Percentiles rank a stretch among this genome's conserved stretches.
Conservation (phyloP, 805 yeast species). For the Zygosaccharomyces siamensis region DNA sequence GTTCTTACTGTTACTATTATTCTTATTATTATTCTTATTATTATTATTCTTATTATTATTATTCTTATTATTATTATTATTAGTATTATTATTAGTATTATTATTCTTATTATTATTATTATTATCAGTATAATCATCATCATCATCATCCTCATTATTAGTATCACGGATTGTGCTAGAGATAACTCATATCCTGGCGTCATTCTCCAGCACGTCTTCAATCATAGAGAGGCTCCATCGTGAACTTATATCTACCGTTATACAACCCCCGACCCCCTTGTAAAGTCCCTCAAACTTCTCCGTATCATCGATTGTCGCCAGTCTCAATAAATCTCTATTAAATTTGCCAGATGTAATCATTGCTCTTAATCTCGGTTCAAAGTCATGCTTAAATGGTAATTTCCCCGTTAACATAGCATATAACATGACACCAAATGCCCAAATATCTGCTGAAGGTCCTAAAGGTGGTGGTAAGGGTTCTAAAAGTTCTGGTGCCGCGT, state of each 20-base stretch:
- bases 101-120: no score
- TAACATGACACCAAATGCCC: slow-evolving; percentile 84
- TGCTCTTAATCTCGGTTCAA: slow-evolving; percentile 71
- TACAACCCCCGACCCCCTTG: slow-evolving; percentile 47
- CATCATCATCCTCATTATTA: no score
- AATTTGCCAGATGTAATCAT: slow-evolving; percentile 65
- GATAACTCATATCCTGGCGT: not conserved
- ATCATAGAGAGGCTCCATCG: slow-evolving; percentile 48
- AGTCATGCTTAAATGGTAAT: slow-evolving; percentile 79
- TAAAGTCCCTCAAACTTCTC: slow-evolving; percentile 20
- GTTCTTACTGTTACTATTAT: no score
- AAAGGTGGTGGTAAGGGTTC: slow-evolving; percentile 54
- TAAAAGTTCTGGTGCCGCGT: slow-evolving; percentile 84
- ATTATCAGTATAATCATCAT: no score
- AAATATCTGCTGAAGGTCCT: slow-evolving; percentile 72
- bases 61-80: no score
- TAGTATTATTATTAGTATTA: no score
- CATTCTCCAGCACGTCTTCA: slow-evolving; percentile 12
- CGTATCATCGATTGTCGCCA: slow-evolving; percentile 35
- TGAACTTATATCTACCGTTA: slow-evolving; percentile 46
- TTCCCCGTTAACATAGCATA: slow-evolving; percentile 70
- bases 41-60: no score
- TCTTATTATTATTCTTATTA: no score
- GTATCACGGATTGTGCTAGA: not conserved
- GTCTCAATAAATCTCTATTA: slow-evolving; percentile 43